A percentile compares a stretch with the other conserved stretches of the same genome.
Conservation (phyloP, 2,329 filamentous ascomycete genomes). For the Penicillium rolfsii region DNA sequence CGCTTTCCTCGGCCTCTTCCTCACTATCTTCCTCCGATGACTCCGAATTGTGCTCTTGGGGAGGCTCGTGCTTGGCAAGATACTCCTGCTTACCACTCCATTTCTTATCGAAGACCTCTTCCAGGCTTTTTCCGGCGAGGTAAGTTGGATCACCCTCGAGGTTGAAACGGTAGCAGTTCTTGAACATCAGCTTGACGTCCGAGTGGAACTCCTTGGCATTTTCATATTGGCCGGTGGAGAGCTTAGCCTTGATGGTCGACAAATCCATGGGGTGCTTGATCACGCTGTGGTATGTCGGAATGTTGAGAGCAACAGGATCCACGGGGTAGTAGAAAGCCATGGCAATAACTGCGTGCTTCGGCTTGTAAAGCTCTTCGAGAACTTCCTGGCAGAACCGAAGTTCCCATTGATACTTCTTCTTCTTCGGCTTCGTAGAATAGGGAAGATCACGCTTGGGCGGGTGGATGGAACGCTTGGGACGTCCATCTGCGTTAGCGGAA, state of each 20-base stretch:
- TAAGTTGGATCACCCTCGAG: slow-evolving; percentile 75
- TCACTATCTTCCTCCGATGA: slow-evolving; percentile 71
- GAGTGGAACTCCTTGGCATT: slow-evolving; percentile 82
- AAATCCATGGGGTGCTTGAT: slow-evolving; percentile 98
- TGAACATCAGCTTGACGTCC: slow-evolving; percentile 80
- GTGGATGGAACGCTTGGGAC: slow-evolving; percentile 92
- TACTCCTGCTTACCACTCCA: slow-evolving; percentile 81
- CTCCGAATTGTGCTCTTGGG: slow-evolving; percentile 65
- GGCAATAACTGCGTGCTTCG: slow-evolving; percentile 69
- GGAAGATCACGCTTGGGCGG: slow-evolving; percentile 92
- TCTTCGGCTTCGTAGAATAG: slow-evolving; percentile 84
- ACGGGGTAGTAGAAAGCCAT: slow-evolving; percentile 81
- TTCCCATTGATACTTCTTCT: slow-evolving; percentile 85
- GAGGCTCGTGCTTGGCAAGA: slow-evolving; percentile 73
- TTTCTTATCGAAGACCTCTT: slow-evolving; percentile 73
- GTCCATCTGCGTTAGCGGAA: slow-evolving; percentile 74
- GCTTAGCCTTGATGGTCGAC: slow-evolving; percentile 75
- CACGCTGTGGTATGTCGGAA: slow-evolving; percentile 88
- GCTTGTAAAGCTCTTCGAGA: slow-evolving; percentile 74
- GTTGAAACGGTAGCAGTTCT: slow-evolving; percentile 94
- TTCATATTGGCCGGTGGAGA: slow-evolving; percentile 77
- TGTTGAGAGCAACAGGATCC: slow-evolving; percentile 90
- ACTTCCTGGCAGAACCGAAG: slow-evolving; percentile 87
- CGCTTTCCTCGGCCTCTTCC: slow-evolving; percentile 70
- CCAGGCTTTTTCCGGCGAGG: slow-evolving; percentile 69